Conservation (phyloP, 2,329 filamentous ascomycete species). For the Cryphonectria naterciae region DNA sequence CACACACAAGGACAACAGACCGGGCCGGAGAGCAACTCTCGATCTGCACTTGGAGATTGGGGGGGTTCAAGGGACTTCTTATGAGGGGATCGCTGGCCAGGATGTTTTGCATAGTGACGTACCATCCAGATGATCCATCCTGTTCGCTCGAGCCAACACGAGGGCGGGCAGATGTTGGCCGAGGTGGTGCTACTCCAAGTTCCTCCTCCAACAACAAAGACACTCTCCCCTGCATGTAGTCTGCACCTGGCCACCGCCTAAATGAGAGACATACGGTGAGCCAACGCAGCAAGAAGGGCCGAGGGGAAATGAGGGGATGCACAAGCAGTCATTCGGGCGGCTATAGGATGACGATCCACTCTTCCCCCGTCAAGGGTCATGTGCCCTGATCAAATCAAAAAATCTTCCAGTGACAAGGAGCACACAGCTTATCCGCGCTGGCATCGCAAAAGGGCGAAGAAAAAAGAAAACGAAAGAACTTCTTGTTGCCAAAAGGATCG, state of each 20-base stretch:
- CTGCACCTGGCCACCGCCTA: slow-evolving; percentile 1
- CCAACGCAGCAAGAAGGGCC: neutral
- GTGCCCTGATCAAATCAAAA: neutral
- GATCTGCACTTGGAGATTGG: neutral
- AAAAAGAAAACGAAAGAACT: neutral
- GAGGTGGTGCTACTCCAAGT: neutral
- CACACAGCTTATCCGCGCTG: neutral
- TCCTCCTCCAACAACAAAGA: neutral
- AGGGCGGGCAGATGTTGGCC: neutral
- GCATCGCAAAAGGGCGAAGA: neutral
- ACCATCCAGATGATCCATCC: neutral
- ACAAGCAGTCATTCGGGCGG: slow-evolving; percentile 9
- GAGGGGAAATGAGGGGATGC: neutral
- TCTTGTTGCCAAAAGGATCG: neutral
- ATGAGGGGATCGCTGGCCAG: slow-evolving; percentile 12
- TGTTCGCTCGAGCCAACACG: neutral
- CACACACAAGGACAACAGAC: too few species aligned
- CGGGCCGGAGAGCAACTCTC: too few species aligned
- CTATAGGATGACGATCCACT: slow-evolving; percentile 14
- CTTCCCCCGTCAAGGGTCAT: neutral
- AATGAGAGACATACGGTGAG: slow-evolving; percentile 1
- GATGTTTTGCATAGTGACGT: neutral
- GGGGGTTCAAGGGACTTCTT: neutral
- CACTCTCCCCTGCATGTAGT: neutral
- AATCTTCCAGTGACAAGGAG: neutral